phyloP scores from a whole-genome alignment of 768 basidiomycete species.

The Fistulinella prunicolor region DNA sequence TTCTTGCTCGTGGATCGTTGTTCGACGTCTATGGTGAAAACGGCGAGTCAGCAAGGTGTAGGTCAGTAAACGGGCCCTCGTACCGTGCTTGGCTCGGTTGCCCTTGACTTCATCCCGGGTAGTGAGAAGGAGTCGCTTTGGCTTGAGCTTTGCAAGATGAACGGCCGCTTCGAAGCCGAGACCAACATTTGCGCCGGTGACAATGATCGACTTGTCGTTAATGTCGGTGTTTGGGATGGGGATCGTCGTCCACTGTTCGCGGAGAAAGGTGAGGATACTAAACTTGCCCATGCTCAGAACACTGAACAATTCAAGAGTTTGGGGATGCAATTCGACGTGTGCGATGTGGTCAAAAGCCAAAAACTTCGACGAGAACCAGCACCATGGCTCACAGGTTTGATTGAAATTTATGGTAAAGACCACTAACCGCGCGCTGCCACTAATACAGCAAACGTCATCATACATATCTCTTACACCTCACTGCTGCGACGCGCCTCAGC shows the following conservation, averaged over 20 bases:
- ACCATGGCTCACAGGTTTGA: too few relatives aligned
- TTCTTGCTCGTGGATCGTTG: slow-evolving; percentile 4
- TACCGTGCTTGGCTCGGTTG: slow-evolving; percentile 19
- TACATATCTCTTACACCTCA: too few relatives aligned
- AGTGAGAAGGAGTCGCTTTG: slow-evolving; percentile 25
- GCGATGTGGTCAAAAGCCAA: too few relatives aligned
- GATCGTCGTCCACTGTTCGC: slow-evolving; percentile 28
- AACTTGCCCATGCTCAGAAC: slow-evolving; percentile 23
- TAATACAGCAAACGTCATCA: too few relatives aligned
- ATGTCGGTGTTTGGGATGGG: slow-evolving; percentile 21
- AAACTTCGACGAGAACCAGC: too few relatives aligned
- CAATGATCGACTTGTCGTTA: slow-evolving; percentile 23
- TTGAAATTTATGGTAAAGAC: too few relatives aligned
- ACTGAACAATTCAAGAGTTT: too few relatives aligned
- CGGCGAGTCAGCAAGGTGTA: background rate
- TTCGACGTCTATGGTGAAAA: slow-evolving; percentile 16
- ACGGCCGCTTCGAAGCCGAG: slow-evolving; percentile 31
- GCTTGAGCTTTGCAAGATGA: slow-evolving; percentile 24
- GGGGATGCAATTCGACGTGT: too few relatives aligned
- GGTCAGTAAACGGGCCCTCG: background rate
- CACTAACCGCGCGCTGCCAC: too few relatives aligned
- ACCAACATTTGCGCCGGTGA: slow-evolving; percentile 29
- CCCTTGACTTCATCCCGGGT: slow-evolving; percentile 23
- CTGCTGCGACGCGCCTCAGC: too few relatives aligned
- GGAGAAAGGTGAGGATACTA: slow-evolving; percentile 17